A percentile compares a stretch with the other conserved stretches of the same genome.
Conservation (phyloP, 495 filamentous ascomycete species). For the Aspergillus carlsbadensis region DNA sequence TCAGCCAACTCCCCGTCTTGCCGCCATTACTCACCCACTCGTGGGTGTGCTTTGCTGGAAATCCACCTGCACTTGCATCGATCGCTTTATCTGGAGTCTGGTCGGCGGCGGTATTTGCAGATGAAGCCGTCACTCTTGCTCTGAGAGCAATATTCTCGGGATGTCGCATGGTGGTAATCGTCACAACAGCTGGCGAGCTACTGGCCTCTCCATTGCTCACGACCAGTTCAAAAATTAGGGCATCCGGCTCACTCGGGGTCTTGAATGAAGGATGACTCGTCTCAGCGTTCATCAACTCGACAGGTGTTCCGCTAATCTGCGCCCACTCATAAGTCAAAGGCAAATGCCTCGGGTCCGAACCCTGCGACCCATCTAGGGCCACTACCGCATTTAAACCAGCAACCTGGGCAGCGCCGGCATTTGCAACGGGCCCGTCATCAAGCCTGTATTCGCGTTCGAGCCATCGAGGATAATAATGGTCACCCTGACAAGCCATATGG, state of each 20-base stretch:
- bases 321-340: constrained; percentile 1
- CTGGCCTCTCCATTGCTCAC: background rate
- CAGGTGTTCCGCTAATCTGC: constrained; percentile 2
- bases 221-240: constrained; percentile 5
- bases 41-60: background rate
- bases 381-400: background rate
- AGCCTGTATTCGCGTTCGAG: constrained; percentile 1
- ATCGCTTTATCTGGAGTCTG: constrained; percentile 10
- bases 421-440: background rate
- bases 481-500: background rate
- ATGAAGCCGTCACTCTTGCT: constrained; percentile 9
- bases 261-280: background rate
- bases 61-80: background rate
- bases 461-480: constrained; percentile 2
- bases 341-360: background rate
- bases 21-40: constrained; percentile 13
- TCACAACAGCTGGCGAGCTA: constrained; percentile 2
- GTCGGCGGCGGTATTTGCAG: background rate
- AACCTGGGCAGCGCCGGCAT: background rate
- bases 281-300: background rate
- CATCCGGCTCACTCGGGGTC: background rate
- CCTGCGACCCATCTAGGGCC: constrained; percentile 4
- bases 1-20: constrained; percentile 8
- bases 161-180: background rate
- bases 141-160: constrained; percentile 5